Evolutionary conservation across 148 eudicot genomes (phyloP).

Genomic region (Cornus kousa): DNA sequence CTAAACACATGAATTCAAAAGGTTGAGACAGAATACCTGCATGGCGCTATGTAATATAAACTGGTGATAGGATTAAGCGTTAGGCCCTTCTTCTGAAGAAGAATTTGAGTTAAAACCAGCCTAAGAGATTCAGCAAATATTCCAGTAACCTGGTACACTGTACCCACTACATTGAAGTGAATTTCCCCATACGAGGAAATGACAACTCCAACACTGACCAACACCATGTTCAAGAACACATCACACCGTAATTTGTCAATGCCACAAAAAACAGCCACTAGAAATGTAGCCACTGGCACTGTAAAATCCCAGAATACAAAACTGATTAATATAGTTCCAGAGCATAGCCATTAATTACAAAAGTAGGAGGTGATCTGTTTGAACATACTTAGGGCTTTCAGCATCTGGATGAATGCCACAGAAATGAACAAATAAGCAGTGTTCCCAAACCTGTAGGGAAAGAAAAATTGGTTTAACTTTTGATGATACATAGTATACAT

Average conservation of each 20-base stretch:
- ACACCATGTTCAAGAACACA: constrained; percentile 72
- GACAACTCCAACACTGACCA: constrained; percentile 83
- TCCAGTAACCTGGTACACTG: constrained; percentile 75
- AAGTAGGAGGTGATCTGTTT: constrained; percentile 10
- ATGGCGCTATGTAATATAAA: constrained; percentile 87
- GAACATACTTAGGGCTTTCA: constrained; percentile 78
- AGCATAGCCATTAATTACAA: not conserved
- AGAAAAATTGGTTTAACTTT: too few species aligned
- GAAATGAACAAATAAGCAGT: constrained; percentile 85
- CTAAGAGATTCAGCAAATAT: constrained; percentile 87
- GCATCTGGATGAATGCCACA: constrained; percentile 94
- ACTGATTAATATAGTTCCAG: constrained; percentile 19
- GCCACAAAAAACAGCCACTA: constrained; percentile 84
- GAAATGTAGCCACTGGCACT: constrained; percentile 94
- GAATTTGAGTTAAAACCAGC: constrained; percentile 84
- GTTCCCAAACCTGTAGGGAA: constrained; percentile 69
- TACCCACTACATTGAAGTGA: constrained; percentile 79
- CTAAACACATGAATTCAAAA: not conserved
- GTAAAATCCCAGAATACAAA: constrained; percentile 27
- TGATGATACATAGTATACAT: too few species aligned
- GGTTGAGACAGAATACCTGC: constrained; percentile 48
- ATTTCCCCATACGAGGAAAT: constrained; percentile 84
- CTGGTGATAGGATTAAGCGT: constrained; percentile 83
- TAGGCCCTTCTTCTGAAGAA: constrained; percentile 83
- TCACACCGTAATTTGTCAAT: constrained; percentile 78